A percentile compares a stretch with the other conserved stretches of the same genome.
phyloP scores from a whole-genome alignment of 73 alveolate genomes.

The Symbiodinium natans region DNA sequence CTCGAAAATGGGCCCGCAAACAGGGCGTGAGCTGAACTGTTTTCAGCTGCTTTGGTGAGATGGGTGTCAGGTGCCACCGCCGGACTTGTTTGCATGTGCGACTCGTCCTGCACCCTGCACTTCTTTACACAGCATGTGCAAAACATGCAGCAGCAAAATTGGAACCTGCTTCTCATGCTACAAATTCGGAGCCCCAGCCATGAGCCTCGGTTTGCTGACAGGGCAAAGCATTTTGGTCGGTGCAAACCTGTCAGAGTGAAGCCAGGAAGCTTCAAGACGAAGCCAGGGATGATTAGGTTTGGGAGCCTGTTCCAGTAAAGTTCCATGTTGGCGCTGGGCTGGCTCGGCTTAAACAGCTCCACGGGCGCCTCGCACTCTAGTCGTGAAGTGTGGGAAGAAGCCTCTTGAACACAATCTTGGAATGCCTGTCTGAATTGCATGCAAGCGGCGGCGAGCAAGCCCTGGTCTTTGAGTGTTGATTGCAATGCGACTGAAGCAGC shows the following conservation, averaged over 20 bases:
- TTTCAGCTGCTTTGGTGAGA: no score
- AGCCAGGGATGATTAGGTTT: neutral
- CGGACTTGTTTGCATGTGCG: no score
- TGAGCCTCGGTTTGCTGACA: neutral
- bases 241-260: neutral
- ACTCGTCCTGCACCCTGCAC: no score
- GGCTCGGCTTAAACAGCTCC: neutral
- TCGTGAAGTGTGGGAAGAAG: neutral
- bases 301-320: neutral
- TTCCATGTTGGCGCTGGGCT: neutral
- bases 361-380: neutral
- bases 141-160: no score
- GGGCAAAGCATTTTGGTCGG: neutral
- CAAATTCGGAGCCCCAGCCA: neutral
- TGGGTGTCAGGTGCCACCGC: no score
- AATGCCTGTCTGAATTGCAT: neutral
- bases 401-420: neutral
- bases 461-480: neutral
- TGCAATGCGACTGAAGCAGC: neutral
- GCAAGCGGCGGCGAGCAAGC: neutral
- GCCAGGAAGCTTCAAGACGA: neutral
- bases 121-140: no score
- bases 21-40: no score
- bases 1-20: neutral
- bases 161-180: no score